Evolutionary conservation across 2,329 filamentous ascomycete genomes (phyloP), one percentile per base, ranked within the genome.

Genomic region (Hortaea werneckii): DNA sequence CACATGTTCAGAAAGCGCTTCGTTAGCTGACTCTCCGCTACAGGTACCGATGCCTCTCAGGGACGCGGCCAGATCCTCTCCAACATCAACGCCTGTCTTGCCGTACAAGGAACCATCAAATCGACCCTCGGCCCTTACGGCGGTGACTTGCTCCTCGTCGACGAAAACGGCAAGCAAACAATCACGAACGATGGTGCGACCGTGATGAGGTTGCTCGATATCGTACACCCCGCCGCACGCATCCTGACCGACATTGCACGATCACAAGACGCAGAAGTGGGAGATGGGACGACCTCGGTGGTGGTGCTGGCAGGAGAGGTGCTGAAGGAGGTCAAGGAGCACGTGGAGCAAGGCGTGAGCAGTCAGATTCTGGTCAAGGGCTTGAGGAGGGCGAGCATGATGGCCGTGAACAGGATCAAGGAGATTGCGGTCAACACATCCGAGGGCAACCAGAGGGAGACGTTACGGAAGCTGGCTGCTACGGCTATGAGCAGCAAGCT

Each of bases 401-500:
- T 96, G 80, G 90, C 92, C 12, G 87, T 96, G 66, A 96, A 96
- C 77, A 96, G 95, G 77, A 83, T 98, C 67, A 94, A 94, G 78
- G 92, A 98, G 72, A 95, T 98, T 66, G 85, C 89, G 41, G 80
- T 96, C 56, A 82, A 82, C 69, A 89, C 87, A 45, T 78, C 80
- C 56, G 87, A 94, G 65, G 79, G 76, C 49, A 90, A 85, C 69
- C 85, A 83, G 69, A 80, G 86, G 58, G 89, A 95, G 58, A 96
- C 89, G 37, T 77, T 98, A 50, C 71, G 75, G 65, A 94, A 95
- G 71, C 75, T 98, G 58, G 92, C 92, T 29, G 87, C 79, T 32
- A 98, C 92, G 28, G 92, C 92, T 58, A 98, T 98, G 92, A 96
- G 89, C 68, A 95, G 89, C 78, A 98, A 98, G 76, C 76, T 98